Percentiles rank a stretch among this genome's conserved stretches.
These are phyloP conservation scores for Suillus variegatus DNA, from an alignment of 768 basidiomycete species.

Conservation along the genomic window DNA sequence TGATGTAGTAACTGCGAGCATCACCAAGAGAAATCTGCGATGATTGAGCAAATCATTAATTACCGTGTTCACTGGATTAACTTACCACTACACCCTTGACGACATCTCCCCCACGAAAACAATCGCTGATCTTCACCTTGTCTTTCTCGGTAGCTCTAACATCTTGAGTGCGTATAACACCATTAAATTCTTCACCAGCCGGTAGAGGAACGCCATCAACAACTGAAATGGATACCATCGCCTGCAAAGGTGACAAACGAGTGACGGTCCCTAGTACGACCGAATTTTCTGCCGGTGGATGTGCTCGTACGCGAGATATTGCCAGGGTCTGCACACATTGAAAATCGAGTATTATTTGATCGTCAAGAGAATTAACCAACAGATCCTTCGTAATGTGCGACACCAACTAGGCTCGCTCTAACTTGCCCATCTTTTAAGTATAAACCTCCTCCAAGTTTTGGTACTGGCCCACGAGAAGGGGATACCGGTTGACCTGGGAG, in stretches of 20 bases:
- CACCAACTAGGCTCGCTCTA: constrained; percentile 72
- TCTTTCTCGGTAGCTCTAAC: constrained; percentile 90
- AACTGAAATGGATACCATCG: constrained; percentile 78
- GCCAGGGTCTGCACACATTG: constrained; percentile 49
- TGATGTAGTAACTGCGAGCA: constrained; percentile 88
- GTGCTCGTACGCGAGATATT: constrained; percentile 67
- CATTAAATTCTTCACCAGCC: constrained; percentile 83
- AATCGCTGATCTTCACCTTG: constrained; percentile 85
- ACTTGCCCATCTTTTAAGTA: constrained; percentile 64
- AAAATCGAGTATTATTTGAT: constrained; percentile 6
- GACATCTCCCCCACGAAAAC: constrained; percentile 91
- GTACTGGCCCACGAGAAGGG: constrained; percentile 53
- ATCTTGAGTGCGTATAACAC: constrained; percentile 87
- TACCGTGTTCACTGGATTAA: constrained; percentile 12
- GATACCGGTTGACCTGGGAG: constrained; percentile 81
- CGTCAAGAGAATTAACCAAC: constrained; percentile 51
- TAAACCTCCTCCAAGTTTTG: constrained; percentile 63
- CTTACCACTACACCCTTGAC: constrained; percentile 84
- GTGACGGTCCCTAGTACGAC: constrained; percentile 81
- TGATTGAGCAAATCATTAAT: constrained; percentile 8
- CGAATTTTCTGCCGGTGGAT: constrained; percentile 74
- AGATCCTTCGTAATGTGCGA: constrained; percentile 60
- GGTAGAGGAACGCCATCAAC: constrained; percentile 86
- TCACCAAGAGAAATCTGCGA: constrained; percentile 87
- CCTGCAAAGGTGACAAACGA: constrained; percentile 82